Conservation (phyloP, 2,329 filamentous ascomycete genomes). For the Setomelanomma holmii region DNA sequence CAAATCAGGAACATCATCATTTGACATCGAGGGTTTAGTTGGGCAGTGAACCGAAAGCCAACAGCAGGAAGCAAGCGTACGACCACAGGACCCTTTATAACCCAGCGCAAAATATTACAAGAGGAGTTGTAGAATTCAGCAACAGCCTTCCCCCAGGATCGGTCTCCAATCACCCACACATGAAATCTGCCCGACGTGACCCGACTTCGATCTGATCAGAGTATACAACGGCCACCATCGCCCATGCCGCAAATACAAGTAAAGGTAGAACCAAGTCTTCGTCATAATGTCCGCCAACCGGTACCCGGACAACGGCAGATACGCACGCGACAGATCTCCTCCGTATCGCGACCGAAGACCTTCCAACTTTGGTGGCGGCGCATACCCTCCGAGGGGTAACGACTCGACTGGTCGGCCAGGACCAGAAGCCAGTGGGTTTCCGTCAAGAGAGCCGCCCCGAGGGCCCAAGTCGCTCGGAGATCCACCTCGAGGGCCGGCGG, state of each 20-base stretch:
- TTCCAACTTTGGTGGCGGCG: slow-evolving; percentile 63
- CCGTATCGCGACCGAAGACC: slow-evolving; percentile 71
- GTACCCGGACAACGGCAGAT: slow-evolving; percentile 46
- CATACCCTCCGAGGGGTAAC: slow-evolving; percentile 60
- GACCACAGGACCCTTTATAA: too few species aligned
- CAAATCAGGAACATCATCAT: slow-evolving; percentile 10
- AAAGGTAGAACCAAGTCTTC: slow-evolving; percentile 5
- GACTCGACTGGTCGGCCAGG: slow-evolving; percentile 36
- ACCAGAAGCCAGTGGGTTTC: slow-evolving; percentile 36
- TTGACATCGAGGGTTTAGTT: too few species aligned
- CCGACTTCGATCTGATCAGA: background rate
- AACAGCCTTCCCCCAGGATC: too few species aligned
- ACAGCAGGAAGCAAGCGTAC: too few species aligned
- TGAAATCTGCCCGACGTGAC: background rate
- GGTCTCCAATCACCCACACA: too few species aligned
- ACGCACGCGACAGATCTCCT: slow-evolving; percentile 53
- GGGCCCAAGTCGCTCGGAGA: slow-evolving; percentile 83
- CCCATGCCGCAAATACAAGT: slow-evolving; percentile 23
- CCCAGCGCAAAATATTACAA: too few species aligned
- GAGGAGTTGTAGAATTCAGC: too few species aligned
- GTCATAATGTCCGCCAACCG: slow-evolving; percentile 44
- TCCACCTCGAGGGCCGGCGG: slow-evolving; percentile 53
- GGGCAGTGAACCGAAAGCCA: too few species aligned
- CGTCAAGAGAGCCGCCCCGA: slow-evolving; percentile 70
- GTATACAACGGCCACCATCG: slow-evolving; percentile 7